Conservation (phyloP, 2,329 filamentous ascomycete genomes). For the Fusarium domesticum region DNA sequence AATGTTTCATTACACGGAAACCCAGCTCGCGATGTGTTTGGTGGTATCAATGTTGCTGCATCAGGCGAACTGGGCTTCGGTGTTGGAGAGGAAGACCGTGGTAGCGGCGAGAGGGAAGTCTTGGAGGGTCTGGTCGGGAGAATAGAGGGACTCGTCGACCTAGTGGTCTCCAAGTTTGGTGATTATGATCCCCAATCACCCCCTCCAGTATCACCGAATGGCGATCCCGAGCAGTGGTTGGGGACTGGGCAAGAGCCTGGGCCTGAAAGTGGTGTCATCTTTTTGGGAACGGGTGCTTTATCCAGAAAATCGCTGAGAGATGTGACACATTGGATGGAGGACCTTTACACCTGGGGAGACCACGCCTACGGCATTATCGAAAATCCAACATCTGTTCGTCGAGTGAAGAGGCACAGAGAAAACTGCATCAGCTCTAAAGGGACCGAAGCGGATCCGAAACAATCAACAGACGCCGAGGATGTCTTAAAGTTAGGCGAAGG, state of each 20-base stretch:
- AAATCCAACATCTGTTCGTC: conserved; percentile 66
- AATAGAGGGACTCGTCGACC: conserved; percentile 80
- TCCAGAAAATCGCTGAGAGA: conserved; percentile 68
- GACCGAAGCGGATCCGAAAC: conserved; percentile 2
- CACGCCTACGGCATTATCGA: conserved; percentile 82
- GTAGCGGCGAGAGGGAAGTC: conserved; percentile 89
- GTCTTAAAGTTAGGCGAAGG: not conserved
- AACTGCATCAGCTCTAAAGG: conserved; percentile 11
- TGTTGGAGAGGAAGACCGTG: conserved; percentile 92
- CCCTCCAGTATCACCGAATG: conserved; percentile 23
- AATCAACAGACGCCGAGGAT: not conserved
- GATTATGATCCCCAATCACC: conserved; percentile 33
- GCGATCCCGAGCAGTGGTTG: conserved; percentile 57
- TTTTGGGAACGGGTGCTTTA: conserved; percentile 74
- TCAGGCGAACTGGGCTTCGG: conserved; percentile 91
- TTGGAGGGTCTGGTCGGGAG: conserved; percentile 80
- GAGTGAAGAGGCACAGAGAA: conserved; percentile 40
- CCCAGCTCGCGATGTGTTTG: conserved; percentile 73
- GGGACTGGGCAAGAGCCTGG: conserved; percentile 66
- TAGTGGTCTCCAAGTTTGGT: conserved; percentile 85
- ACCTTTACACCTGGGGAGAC: conserved; percentile 79
- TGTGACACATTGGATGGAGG: conserved; percentile 82
- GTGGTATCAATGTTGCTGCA: conserved; percentile 81
- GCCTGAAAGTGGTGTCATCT: conserved; percentile 79
- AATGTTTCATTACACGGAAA: conserved; percentile 89